Conservation (phyloP, 805 yeast genomes). For the Wickerhamomyces strasburgensis region DNA sequence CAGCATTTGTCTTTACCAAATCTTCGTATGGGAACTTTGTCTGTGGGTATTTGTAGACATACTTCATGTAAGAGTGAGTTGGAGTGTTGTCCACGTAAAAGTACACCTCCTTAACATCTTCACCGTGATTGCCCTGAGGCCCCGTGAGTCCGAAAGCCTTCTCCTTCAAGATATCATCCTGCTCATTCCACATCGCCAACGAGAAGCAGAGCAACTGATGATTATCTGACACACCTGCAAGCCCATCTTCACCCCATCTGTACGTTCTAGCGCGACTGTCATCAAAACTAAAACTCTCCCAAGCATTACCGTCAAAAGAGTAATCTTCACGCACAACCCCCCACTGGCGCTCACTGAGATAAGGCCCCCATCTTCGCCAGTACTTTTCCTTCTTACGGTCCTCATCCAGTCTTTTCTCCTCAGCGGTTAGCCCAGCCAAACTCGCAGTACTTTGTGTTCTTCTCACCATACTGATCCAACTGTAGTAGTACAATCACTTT, state of each 20-base stretch:
- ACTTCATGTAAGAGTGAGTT: conserved; percentile 88
- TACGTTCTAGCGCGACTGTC: conserved; percentile 76
- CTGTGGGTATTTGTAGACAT: conserved; percentile 90
- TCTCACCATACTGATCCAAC: no score
- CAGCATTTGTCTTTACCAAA: conserved; percentile 60
- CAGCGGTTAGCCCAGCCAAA: conserved; percentile 26
- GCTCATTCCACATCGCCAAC: conserved; percentile 89
- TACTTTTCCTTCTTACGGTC: conserved; percentile 38
- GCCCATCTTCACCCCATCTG: conserved; percentile 95
- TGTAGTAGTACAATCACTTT: no score
- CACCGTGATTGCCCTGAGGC: conserved; percentile 94
- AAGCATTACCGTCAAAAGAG: conserved; percentile 80
- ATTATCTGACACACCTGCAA: conserved; percentile 84
- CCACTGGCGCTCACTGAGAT: conserved; percentile 85
- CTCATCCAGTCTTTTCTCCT: conserved; percentile 33
- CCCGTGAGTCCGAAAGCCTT: conserved; percentile 85
- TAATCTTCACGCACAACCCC: conserved; percentile 79
- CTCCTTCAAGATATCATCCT: conserved; percentile 81
- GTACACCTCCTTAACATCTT: conserved; percentile 84
- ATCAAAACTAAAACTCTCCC: conserved; percentile 85
- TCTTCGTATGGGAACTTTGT: conserved; percentile 75
- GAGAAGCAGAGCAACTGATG: conserved; percentile 72
- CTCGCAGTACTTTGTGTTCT: conserved; percentile 23
- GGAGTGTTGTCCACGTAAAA: conserved; percentile 90
- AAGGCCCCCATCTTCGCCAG: conserved; percentile 92